Evolutionary conservation across 371 early-diverging fungal species (phyloP), one percentile per base, ranked within the genome.

Genomic region (Cokeromyces recurvatus): DNA sequence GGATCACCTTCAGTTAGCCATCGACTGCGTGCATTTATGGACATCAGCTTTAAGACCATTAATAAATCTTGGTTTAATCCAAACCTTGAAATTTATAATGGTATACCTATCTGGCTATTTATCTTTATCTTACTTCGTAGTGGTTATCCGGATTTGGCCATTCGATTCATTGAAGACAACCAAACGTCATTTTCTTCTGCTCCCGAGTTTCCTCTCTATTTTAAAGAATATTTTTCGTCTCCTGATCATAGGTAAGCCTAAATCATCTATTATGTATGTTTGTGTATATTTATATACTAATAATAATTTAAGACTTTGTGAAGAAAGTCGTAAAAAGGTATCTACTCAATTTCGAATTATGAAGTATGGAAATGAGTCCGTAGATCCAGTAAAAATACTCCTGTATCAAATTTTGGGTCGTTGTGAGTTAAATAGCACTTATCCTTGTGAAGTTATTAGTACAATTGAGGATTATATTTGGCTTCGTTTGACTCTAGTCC

Each of bases 391-490:
- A 79, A 93, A 95, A 64, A 66, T 85, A 3, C 81, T 92, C 4
- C 49, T 96, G 11, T 90, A 86, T 68, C 92, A 90, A 62, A 81
- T 92, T 19, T 59, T 96, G 39, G 95, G 97, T 3, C 78, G 92
- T 3, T 92, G 93, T 51, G 94, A 89, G 35, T 51, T 92, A 57
- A 64, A 66, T 38, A 71, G 65, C 43, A 84, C 83, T 54, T 69
- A 71, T 7, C 51, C 84, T 0, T 74, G 77, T 22, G 79, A 73
- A 35, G 86, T 86, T 0, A 68, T 84, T 4, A 74, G 64, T 16
- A 77, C 85, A 2, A 79, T 78, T 2, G 92, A 94, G 53, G 94
- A 95, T 57, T 92, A 85, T 57, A 45, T 93, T 40, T 95, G 95
- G 95, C 43, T 88, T 9, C 73, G 83, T 61, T 71, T 89, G 22